A percentile compares a stretch with the other conserved stretches of the same genome.
These are phyloP conservation scores for Lasiosphaeriaceae sp. DNA, from an alignment of 495 filamentous ascomycete species.

Conservation along the genomic window DNA sequence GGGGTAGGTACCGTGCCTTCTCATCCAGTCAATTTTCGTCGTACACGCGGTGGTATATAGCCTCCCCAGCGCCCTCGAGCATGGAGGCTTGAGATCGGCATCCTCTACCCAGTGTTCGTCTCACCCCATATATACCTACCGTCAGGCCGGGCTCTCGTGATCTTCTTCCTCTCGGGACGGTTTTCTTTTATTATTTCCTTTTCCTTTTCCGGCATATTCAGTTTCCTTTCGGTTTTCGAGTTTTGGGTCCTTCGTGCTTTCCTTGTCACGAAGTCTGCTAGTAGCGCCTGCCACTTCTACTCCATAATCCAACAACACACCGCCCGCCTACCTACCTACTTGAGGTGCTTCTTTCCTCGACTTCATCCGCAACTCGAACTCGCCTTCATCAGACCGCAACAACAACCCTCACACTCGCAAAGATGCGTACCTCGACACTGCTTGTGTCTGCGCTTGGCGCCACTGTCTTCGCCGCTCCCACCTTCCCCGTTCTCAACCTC, in stretches of 20 bases:
- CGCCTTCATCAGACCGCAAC: not conserved
- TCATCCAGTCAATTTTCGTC: conserved; percentile 1
- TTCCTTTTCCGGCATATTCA: conserved; percentile 13
- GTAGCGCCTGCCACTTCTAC: not conserved
- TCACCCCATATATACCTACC: conserved; percentile 14
- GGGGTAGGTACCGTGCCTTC: conserved; percentile 3
- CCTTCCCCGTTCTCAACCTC: conserved; percentile 35
- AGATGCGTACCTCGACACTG: conserved; percentile 45
- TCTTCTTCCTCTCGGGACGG: conserved; percentile 8
- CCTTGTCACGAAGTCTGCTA: not conserved
- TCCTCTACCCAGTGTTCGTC: conserved; percentile 3
- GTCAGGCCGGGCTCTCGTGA: conserved; percentile 5
- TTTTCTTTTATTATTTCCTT: conserved; percentile 30
- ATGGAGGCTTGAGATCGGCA: not conserved
- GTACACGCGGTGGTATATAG: conserved; percentile 16
- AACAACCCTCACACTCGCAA: conserved; percentile 15
- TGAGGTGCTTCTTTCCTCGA: conserved; percentile 1
- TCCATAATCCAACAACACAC: conserved; percentile 6
- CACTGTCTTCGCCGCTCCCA: conserved; percentile 46
- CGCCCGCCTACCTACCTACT: conserved; percentile 8
- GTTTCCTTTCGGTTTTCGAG: not conserved
- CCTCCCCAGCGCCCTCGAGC: conserved; percentile 4
- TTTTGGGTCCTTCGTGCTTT: not conserved
- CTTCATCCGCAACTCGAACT: not conserved
- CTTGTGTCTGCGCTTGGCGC: conserved; percentile 44